Percentiles rank a stretch among this genome's conserved stretches.
Conservation (phyloP, 306 rosid genomes). For the Rosa rugosa region DNA sequence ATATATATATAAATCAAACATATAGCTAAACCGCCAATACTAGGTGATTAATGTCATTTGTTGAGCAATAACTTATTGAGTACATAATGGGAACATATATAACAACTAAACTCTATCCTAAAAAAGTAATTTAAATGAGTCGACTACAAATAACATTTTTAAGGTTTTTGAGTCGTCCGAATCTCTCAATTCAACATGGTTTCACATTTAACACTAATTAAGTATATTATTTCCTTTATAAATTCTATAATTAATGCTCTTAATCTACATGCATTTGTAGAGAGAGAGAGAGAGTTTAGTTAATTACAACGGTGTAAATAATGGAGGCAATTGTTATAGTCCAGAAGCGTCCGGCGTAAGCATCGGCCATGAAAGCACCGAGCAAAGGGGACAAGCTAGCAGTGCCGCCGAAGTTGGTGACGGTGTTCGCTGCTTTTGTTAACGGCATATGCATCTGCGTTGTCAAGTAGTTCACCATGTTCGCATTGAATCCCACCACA, state of each 20-base stretch:
- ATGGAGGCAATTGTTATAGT: constrained; percentile 70
- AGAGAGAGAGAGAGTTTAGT: not conserved
- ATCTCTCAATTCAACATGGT: not conserved
- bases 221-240: not conserved
- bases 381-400: constrained; percentile 86
- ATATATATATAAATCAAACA: too few relatives aligned
- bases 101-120: too few relatives aligned
- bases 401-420: constrained; percentile 83
- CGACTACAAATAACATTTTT: too few relatives aligned
- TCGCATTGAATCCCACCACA: constrained; percentile 80
- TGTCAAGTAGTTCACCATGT: constrained; percentile 89
- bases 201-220: not conserved
- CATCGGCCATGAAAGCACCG: constrained; percentile 88
- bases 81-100: too few relatives aligned
- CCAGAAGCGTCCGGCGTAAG: constrained; percentile 82
- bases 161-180: not conserved
- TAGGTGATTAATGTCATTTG: too few relatives aligned
- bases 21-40: too few relatives aligned
- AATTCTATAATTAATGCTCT: not conserved
- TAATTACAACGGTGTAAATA: constrained; percentile 62
- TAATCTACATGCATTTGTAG: not conserved
- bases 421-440: constrained; percentile 87
- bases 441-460: constrained; percentile 78
- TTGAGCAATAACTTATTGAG: too few relatives aligned
- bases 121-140: too few relatives aligned